Base-by-base conservation (phyloP, 2,329 filamentous ascomycete genomes). In the Stagonosporopsis vannaccii region DNA sequence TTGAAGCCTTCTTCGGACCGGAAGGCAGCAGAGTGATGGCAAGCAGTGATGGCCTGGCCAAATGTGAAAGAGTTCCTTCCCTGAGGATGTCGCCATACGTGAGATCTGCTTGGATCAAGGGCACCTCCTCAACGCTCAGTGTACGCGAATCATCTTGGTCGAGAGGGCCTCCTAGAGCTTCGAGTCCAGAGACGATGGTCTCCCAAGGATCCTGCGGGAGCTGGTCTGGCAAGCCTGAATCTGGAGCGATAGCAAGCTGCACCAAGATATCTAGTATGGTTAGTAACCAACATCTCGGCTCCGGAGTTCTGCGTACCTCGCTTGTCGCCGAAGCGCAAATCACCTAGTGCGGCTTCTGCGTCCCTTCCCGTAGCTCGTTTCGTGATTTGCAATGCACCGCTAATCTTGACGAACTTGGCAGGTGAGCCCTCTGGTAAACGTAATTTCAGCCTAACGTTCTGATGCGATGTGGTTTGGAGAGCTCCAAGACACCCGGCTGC, bases 321-420 rank as follows among this genome's bases (percentile, higher is more conserved):
- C 83, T 98, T 99, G 76, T 99, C 95, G 32, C 95, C 95, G 71
- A 98, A 98, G 42, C 93, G 87, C 47, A 99, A 81, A 75, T 99
- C 95, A 32, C 95, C 95, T 22, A 99, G 81, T 1, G 90, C 89
- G 9, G 93, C 94, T 78, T 99, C 95, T 0, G 94, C 95, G 75
- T 98, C 95, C 46, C 92, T 89, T 11, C 95, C 95, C 22, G 93
- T 96, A 13, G 94, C 95, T 58, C 95, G 89, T 81, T 97, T 99
- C 3, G 94, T 98, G 60, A 96, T 96, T 73, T 98, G 93, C 56
- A 99, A 81, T 4, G 94, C 95, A 49, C 95, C 95, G 70, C 92
- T 97, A 70, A 99, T 98, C 80, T 99, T 99, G 75, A 97, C 91
- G 74, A 99, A 99, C 73, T 97, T 97, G 68, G 95, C 95, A 0